Evolutionary conservation across 441 rosid genomes (phyloP), one percentile per base, ranked within the genome.

Genomic region (Euphorbia schlechtendalii): DNA sequence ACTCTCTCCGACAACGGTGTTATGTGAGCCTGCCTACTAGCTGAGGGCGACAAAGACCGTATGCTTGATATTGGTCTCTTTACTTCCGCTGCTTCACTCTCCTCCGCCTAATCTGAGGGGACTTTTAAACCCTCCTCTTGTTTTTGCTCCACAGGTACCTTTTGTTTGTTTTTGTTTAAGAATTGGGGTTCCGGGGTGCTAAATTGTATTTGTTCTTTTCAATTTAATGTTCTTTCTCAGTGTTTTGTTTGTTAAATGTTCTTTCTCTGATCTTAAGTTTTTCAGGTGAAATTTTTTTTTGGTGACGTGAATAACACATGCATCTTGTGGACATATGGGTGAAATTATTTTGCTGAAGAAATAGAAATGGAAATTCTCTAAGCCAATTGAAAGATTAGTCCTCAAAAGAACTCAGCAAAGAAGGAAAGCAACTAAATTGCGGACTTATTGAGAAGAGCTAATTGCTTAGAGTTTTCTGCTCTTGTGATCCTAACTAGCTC

Each of bases 61-160:
- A 82, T 91, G 13, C 80, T 84, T 7, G 86, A 88, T 68, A 78
- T 84, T 55, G 90, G 96, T 49, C 87, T 93, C 64, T 93, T 93
- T 76, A 85, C 97, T 68, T 73, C 84, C 51, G 62, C 81, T 46
- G 64, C 82, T 18, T 73, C 84, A 0, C 85, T 90, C 34, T 85
- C 99, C 58, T 76, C 71, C 45, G 2, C 45, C 45, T 40, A 40
- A 12, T 12, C 45, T 12, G 8, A 12, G 45, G 45, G 45, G 45
- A 40, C 9, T 40, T 12, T 68, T 38, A 10, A 69, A 67, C 38
- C 74, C 74, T 64, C 45, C 45, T 40, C 4, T 40, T 8, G 45
- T 40, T 8, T 40, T 40, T 40, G 45, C 45, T 40, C 45, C 13
- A 40, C 45, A 40, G 45, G 45, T 40, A 21, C 5, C 24, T 51